A percentile compares a stretch with the other conserved stretches of the same genome.
phyloP scores from a whole-genome alignment of 495 filamentous ascomycete genomes.

The Hyaloscypha variabilis region DNA sequence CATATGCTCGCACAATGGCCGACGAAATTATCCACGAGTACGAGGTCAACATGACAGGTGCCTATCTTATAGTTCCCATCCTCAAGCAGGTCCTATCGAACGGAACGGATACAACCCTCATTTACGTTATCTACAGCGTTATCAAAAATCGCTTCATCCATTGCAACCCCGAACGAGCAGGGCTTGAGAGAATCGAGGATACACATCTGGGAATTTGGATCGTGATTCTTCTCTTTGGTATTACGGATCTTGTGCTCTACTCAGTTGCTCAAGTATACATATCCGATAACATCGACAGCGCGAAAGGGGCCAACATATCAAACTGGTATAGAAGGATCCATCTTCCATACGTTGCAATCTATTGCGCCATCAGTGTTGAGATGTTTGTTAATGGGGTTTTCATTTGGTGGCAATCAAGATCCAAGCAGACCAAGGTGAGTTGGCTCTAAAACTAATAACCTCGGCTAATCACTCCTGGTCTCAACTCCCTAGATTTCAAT shows the following conservation, averaged over 20 bases:
- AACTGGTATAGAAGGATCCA: neutral
- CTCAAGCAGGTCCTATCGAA: constrained; percentile 2
- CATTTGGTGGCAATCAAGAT: neutral
- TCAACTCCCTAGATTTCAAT: neutral
- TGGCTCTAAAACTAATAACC: neutral
- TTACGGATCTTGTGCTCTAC: neutral
- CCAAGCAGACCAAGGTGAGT: neutral
- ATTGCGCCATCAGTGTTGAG: constrained; percentile 1
- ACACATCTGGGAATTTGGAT: neutral
- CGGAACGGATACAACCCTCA: neutral
- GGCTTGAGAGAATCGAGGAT: neutral
- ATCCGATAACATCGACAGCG: neutral
- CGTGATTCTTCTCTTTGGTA: neutral
- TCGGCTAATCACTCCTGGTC: neutral
- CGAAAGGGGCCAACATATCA: neutral
- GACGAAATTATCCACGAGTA: neutral
- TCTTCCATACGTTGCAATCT: neutral
- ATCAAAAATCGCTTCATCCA: neutral
- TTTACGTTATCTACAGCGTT: neutral
- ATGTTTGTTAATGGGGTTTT: neutral
- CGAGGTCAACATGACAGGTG: neutral
- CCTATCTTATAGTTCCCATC: neutral
- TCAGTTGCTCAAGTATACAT: neutral
- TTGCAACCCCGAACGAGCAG: neutral
- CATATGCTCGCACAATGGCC: neutral